A percentile compares a stretch with the other conserved stretches of the same genome.
Conservation (phyloP, 306 rosid species). For the Malus domestica region ASM211411v1 NC_041797.1:1927501-1928000, state of each 20-base stretch:
- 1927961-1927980: not conserved
- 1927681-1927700: conserved; percentile 87
- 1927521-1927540: not conserved
- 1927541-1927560: not conserved
- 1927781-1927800: conserved; percentile 17
- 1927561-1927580: not conserved
- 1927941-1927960: not conserved
- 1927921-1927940: not conserved
- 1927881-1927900: not conserved
- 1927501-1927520: too few relatives aligned
- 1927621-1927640: conserved; percentile 78
- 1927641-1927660: conserved; percentile 98
- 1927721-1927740: conserved; percentile 80
- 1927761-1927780: conserved; percentile 13
- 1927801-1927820: conserved; percentile 5
- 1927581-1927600: not conserved
- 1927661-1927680: conserved; percentile 91
- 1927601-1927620: conserved; percentile 8
- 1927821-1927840: not conserved
- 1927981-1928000: not conserved
- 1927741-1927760: conserved; percentile 94
- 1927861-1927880: not conserved
- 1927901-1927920: not conserved
- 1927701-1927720: conserved; percentile 98
- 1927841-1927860: not conserved